Percentiles rank a stretch among this genome's conserved stretches.
phyloP scores from a whole-genome alignment of 495 filamentous ascomycete species.

The Aspergillus hancockii region DNA sequence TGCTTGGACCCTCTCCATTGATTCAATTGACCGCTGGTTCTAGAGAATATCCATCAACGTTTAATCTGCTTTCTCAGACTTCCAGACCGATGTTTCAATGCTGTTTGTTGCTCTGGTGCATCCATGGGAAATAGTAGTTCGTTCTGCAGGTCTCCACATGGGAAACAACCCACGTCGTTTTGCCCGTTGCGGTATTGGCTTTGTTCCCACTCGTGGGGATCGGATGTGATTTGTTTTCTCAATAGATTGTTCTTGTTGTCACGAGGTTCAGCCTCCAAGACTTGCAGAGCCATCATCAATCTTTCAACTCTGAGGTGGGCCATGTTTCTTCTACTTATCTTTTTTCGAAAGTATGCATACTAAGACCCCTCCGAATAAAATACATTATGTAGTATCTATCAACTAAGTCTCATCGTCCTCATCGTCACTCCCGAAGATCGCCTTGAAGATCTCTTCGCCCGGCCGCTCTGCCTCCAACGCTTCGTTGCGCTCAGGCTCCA shows the following conservation, averaged over 20 bases:
- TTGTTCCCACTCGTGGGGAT: too few relatives aligned
- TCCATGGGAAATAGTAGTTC: not conserved
- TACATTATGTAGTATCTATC: not conserved
- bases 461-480: constrained; percentile 81
- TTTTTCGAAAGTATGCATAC: too few relatives aligned
- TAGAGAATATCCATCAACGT: not conserved
- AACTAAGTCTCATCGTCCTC: constrained; percentile 56
- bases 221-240: too few relatives aligned
- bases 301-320: too few relatives aligned
- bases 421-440: constrained; percentile 88
- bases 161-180: too few relatives aligned
- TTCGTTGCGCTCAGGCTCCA: constrained; percentile 82
- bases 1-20: not conserved
- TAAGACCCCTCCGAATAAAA: too few relatives aligned
- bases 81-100: constrained; percentile 3
- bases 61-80: not conserved
- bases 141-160: too few relatives aligned
- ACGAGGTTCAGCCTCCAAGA: too few relatives aligned
- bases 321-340: too few relatives aligned
- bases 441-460: constrained; percentile 87
- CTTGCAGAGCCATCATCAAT: too few relatives aligned
- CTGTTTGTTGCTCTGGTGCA: not conserved
- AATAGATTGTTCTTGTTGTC: too few relatives aligned
- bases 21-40: not conserved
- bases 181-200: too few relatives aligned